Evolutionary conservation across 1,284 basidiomycete genomes (phyloP), one percentile per base, ranked within the genome.

Genomic region (Moniliella sp.): DNA sequence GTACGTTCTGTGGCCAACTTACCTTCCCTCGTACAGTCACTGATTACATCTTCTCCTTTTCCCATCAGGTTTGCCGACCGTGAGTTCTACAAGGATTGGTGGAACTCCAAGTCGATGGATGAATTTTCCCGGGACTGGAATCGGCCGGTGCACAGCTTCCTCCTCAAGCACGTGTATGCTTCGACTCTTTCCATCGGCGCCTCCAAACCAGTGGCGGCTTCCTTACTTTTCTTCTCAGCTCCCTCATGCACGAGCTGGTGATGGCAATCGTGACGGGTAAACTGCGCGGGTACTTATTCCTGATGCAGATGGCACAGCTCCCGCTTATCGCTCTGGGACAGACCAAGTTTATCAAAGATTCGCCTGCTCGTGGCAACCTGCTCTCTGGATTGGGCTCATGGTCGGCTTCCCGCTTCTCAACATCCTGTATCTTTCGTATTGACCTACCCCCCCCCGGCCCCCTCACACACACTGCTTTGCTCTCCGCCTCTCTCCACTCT

Each of bases 81-180:
- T 26, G 78, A 84, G 47, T 94, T 94, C 61, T 97, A 94, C 62
- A 78, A 84, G 62, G 86, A 93, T 58, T 93, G 83, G 58, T 94
- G 88, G 88, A 97, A 94, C 64, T 80, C 81, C 1, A 83, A 78
- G 0, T 78, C 78, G 2, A 88, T 81, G 77, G 91, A 93, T 54
- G 82, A 93, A 59, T 97, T 91, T 62, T 36, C 38, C 4, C 35
- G 56, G 14, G 48, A 53, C 35, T 59, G 56, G 56, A 59, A 59
- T 39, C 44, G n/a, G 45, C 45, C 50, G 70, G 76, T 84, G n/a
- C 73, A 93, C 58, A 74, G 74, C 2, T 94, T 94, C 69, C 70
- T 97, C 14, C 69, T 94, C 7, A 73, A 81, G 12, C 88, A 97
- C 60, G 86, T 97, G 16, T 97, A 63, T 39, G 77, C 81, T 3